Base-by-base conservation (phyloP, 805 yeast genomes). In the Candida hispaniensis region DNA sequence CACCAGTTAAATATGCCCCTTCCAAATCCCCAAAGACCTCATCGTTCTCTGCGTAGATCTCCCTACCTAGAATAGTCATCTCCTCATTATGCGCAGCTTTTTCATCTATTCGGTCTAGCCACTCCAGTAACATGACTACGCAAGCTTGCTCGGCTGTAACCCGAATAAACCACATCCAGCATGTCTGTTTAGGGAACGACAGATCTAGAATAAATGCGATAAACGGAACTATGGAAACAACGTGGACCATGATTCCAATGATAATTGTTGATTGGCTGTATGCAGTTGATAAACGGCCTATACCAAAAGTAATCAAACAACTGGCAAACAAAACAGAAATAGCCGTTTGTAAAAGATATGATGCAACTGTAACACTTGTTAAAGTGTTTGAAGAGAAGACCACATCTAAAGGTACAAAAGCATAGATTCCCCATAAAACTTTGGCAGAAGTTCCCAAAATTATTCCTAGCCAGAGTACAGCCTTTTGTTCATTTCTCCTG, bases 131-230 rank as follows among this genome's bases (percentile, higher is more conserved):
- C 4, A 30, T 20, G 3, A 30, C 35, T 13, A 30, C 35, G n/a
- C 21, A 16, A 17, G 35, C 35, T 3, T 26, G 17, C 22, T 30
- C 35, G 10, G 35, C 15, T 11, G 27, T 20, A 3, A 30, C 35
- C 8, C 35, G 35, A 1, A 30, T 27, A n/a, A 22, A 30, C 35
- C 35, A 30, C 35, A 30, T 30, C 35, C 35, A 30, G 5, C 35
- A 3, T 6, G 35, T 30, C 14, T 21, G 20, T 12, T 30, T 27
- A 9, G 35, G 26, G 8, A 30, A 21, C 14, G 35, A 26, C 5
- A 30, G 21, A 5, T 30, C 35, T n/a, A 27, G 22, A 14, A 30
- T 30, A 7, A 30, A 30, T 12, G 35, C 35, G 4, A 27, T 27
- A 22, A 30, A 30, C 7, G 35, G 35, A 5, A 30, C 27, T 6